phyloP scores from a whole-genome alignment of 1,139 yeast genomes.

The Hyphopichia buzzinii region DNA sequence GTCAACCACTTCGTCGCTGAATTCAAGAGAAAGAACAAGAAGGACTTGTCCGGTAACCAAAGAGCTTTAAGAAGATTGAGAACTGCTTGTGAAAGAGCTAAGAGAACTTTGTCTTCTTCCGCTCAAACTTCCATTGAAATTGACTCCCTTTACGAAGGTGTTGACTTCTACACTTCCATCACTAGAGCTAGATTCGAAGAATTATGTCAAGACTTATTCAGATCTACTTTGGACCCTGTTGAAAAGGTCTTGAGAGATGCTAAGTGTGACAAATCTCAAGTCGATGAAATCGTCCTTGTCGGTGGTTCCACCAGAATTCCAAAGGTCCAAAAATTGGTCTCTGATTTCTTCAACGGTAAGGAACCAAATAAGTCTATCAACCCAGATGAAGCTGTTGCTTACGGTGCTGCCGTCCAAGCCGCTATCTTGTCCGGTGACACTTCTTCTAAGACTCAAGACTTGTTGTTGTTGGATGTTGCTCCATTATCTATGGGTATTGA shows the following conservation, averaged over 20 bases:
- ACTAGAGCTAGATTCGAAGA: constrained; percentile 99
- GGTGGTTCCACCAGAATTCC: constrained; percentile 99
- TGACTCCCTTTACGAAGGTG: constrained; percentile 94
- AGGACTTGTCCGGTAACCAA: constrained; percentile 85
- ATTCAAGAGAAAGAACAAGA: constrained; percentile 95
- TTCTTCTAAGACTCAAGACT: constrained; percentile 72
- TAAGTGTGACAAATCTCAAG: constrained; percentile 81
- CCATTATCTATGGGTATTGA: constrained; percentile 96
- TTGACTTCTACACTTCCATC: constrained; percentile 92
- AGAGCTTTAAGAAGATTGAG: constrained; percentile 97
- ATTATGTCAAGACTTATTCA: constrained; percentile 92
- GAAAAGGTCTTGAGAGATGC: constrained; percentile 97
- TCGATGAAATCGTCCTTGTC: constrained; percentile 93
- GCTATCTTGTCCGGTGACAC: constrained; percentile 73
- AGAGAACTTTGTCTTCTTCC: constrained; percentile 96
- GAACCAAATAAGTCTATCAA: constrained; percentile 91
- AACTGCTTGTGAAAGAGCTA: constrained; percentile 99
- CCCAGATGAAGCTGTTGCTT: constrained; percentile 99
- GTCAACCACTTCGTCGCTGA: constrained; percentile 84
- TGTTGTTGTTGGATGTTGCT: constrained; percentile 83
- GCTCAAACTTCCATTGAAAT: constrained; percentile 96
- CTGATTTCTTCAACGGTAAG: constrained; percentile 98
- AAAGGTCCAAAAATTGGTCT: constrained; percentile 93
- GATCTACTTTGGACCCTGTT: constrained; percentile 94
- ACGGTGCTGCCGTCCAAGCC: constrained; percentile 99